A percentile compares a stretch with the other conserved stretches of the same genome.
These are phyloP conservation scores for Nepenthes mirabilis DNA, from an alignment of 148 eudicot species.

Conservation along the genomic window DNA sequence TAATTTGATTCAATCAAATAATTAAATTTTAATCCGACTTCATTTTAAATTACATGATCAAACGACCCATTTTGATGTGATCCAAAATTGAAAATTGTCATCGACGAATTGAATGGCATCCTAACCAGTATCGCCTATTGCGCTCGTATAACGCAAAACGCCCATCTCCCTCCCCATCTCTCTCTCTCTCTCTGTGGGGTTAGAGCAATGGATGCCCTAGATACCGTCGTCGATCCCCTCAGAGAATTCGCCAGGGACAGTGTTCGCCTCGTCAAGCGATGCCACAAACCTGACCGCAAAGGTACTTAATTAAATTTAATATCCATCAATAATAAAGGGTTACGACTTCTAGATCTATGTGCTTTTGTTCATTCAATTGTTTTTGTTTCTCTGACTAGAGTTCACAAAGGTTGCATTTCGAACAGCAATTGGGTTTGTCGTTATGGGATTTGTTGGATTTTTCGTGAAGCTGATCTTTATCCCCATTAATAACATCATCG, in stretches of 20 bases:
- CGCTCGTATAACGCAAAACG: too few species aligned
- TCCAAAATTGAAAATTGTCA: too few species aligned
- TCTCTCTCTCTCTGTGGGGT: background rate
- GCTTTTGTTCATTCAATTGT: conserved; percentile 1
- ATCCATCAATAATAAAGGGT: background rate
- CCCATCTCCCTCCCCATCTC: too few species aligned
- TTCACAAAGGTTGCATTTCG: conserved; percentile 36
- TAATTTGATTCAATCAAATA: too few species aligned
- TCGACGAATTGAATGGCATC: too few species aligned
- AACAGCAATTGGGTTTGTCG: conserved; percentile 29
- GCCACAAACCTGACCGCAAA: conserved; percentile 28
- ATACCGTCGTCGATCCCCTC: conserved; percentile 19
- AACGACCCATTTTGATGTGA: too few species aligned
- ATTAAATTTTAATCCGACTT: too few species aligned
- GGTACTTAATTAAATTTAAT: conserved; percentile 5
- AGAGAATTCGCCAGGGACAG: conserved; percentile 25
- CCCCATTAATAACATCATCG: conserved; percentile 37
- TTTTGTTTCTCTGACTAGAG: conserved; percentile 10
- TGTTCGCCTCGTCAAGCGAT: conserved; percentile 21
- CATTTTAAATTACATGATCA: too few species aligned
- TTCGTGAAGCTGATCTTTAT: conserved; percentile 39
- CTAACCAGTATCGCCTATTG: too few species aligned
- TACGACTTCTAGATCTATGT: background rate
- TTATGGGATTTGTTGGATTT: conserved; percentile 37
- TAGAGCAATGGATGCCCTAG: conserved; percentile 11